Conservation (phyloP, 495 filamentous ascomycete genomes). For the Podospora tetraspora region DNA sequence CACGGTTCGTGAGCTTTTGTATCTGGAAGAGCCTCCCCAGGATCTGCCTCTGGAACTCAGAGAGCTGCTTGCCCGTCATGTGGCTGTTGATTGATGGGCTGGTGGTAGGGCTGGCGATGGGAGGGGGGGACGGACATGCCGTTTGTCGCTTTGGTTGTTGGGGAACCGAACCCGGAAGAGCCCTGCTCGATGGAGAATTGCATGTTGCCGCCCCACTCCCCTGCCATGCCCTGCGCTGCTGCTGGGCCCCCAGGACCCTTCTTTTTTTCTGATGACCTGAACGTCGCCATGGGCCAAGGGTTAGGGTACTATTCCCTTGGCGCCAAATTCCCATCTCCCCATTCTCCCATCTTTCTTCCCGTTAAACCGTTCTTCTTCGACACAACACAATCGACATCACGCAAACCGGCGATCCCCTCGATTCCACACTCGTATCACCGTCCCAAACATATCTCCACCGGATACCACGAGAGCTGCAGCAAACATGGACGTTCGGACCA, state of each 20-base stretch:
- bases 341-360: neutral
- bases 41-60: constrained; percentile 20
- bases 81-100: neutral
- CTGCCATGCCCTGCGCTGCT: no score
- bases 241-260: no score
- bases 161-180: neutral
- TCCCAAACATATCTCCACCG: neutral
- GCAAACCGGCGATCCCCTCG: neutral
- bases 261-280: no score
- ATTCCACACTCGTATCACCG: neutral
- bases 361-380: neutral
- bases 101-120: neutral
- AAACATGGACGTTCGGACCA: neutral
- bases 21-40: constrained; percentile 21
- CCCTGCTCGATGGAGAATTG: neutral
- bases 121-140: neutral
- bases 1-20: constrained; percentile 24
- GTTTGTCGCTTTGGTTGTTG: neutral
- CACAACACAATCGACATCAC: neutral
- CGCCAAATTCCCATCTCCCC: neutral
- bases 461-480: neutral
- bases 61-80: constrained; percentile 26
- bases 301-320: neutral
- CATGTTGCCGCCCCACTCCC: neutral
- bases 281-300: neutral